Conservation (phyloP, 768 basidiomycete genomes). For the Postia placenta region DNA sequence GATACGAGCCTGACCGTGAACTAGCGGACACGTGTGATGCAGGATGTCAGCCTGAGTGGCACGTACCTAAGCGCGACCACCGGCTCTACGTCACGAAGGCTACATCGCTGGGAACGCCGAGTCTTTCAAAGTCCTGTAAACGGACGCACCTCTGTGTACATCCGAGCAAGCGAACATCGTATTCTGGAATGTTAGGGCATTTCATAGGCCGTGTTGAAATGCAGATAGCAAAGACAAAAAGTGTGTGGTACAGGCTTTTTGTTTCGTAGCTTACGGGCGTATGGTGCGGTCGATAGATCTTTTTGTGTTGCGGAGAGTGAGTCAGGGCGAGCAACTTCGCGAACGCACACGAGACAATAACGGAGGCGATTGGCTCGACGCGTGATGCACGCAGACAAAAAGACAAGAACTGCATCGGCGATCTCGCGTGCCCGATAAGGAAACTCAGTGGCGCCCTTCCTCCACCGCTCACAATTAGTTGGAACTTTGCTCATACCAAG, state of each 20-base stretch:
- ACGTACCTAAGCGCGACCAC: too few relatives aligned
- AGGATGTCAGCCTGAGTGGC: too few relatives aligned
- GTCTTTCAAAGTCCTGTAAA: background rate
- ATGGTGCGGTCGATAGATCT: slow-evolving; percentile 12
- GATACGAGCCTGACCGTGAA: too few relatives aligned
- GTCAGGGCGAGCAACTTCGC: slow-evolving; percentile 11
- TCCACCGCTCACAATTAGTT: slow-evolving; percentile 16
- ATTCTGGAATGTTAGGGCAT: slow-evolving; percentile 2
- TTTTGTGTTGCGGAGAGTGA: slow-evolving; percentile 12
- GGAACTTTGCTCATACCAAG: slow-evolving; percentile 15
- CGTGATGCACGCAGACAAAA: slow-evolving; percentile 18
- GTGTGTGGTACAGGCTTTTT: slow-evolving; percentile 14
- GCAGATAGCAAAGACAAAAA: slow-evolving; percentile 13
- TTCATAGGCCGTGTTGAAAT: slow-evolving; percentile 4
- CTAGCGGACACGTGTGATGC: background rate
- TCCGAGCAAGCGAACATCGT: background rate
- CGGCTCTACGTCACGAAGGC: background rate
- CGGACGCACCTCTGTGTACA: background rate
- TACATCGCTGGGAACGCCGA: background rate
- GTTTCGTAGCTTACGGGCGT: slow-evolving; percentile 7
- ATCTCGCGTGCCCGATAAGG: slow-evolving; percentile 11
- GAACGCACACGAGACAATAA: slow-evolving; percentile 19
- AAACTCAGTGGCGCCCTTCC: slow-evolving; percentile 6
- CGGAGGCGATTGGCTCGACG: slow-evolving; percentile 9
- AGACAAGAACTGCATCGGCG: slow-evolving; percentile 16